A percentile compares a stretch with the other conserved stretches of the same genome.
phyloP scores from a whole-genome alignment of 1,284 basidiomycete species.

The Tylopilus sp. region DNA sequence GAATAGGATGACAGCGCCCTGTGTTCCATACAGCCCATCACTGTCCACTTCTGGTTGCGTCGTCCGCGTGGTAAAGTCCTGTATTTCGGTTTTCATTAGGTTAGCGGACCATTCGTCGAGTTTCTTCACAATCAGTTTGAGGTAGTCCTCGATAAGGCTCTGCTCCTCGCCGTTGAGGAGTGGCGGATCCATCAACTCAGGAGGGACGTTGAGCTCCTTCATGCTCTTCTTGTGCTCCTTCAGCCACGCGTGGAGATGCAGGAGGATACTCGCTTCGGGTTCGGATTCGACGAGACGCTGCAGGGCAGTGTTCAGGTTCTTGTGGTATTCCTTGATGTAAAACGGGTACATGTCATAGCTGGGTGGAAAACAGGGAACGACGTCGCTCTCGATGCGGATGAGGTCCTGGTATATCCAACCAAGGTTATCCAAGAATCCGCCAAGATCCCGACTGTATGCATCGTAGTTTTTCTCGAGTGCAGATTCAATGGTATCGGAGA shows the following conservation, averaged over 20 bases:
- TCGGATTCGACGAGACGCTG: slow-evolving; percentile 79
- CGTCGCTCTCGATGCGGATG: slow-evolving; percentile 88
- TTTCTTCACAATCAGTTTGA: slow-evolving; percentile 93
- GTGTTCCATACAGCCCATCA: slow-evolving; percentile 92
- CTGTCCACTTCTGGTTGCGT: slow-evolving; percentile 91
- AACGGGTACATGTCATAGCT: slow-evolving; percentile 90
- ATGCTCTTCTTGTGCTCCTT: slow-evolving; percentile 97
- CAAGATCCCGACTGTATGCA: slow-evolving; percentile 71
- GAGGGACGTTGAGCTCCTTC: slow-evolving; percentile 90
- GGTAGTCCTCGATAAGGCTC: slow-evolving; percentile 95
- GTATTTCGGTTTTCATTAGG: slow-evolving; percentile 92
- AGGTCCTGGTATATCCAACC: slow-evolving; percentile 97
- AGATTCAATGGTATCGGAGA: slow-evolving; percentile 82
- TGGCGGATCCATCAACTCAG: slow-evolving; percentile 88
- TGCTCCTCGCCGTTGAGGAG: slow-evolving; percentile 96
- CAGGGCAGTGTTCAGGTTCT: slow-evolving; percentile 84
- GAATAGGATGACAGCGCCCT: slow-evolving; percentile 96
- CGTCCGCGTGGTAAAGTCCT: slow-evolving; percentile 86
- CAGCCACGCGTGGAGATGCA: slow-evolving; percentile 92
- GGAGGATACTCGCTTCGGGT: slow-evolving; percentile 88
- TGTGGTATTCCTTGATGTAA: slow-evolving; percentile 94
- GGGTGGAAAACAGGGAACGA: slow-evolving; percentile 92
- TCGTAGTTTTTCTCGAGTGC: slow-evolving; percentile 81
- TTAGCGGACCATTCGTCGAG: slow-evolving; percentile 98
- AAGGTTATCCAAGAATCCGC: slow-evolving; percentile 83